These are phyloP conservation scores for Apium graveolens DNA, from an alignment of 129 eudicot species.

Conservation along the genomic window DNA sequence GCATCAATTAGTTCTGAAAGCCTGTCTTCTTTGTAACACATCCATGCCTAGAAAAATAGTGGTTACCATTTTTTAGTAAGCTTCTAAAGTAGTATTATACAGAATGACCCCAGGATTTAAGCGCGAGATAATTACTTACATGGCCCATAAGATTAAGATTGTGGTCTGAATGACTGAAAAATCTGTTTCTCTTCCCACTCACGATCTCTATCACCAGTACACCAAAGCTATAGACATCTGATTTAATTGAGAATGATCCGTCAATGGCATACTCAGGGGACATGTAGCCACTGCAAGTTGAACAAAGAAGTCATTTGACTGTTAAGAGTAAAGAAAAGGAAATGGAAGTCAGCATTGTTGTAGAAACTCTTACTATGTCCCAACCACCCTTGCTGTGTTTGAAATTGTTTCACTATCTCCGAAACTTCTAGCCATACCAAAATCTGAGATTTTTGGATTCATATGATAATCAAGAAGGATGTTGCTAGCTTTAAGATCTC, in stretches of 20 bases:
- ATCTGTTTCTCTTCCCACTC: conserved; percentile 36
- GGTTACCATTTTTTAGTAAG: too few relatives aligned
- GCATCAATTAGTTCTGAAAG: too few relatives aligned
- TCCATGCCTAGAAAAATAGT: too few relatives aligned
- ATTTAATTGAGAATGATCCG: conserved; percentile 44
- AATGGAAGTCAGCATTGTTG: background rate
- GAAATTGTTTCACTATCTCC: background rate
- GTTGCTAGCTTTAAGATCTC: conserved; percentile 9
- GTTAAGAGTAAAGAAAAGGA: background rate
- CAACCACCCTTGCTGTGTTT: conserved; percentile 6
- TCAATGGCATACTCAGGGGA: conserved; percentile 46
- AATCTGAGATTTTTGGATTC: conserved; percentile 9
- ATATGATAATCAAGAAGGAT: conserved; percentile 1
- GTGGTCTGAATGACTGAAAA: conserved; percentile 22
- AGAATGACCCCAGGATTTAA: too few relatives aligned
- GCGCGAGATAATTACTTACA: too few relatives aligned
- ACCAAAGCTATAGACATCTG: conserved; percentile 55
- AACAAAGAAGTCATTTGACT: background rate
- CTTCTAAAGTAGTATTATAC: too few relatives aligned
- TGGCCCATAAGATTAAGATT: too few relatives aligned
- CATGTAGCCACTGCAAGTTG: conserved; percentile 44
- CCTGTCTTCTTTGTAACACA: too few relatives aligned
- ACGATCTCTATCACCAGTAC: conserved; percentile 39
- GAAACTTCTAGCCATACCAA: conserved; percentile 1
- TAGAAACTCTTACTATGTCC: conserved; percentile 9